A percentile compares a stretch with the other conserved stretches of the same genome.
Conservation (phyloP, 164 flowering plant species). For the Vitis rotundifolia region DNA sequence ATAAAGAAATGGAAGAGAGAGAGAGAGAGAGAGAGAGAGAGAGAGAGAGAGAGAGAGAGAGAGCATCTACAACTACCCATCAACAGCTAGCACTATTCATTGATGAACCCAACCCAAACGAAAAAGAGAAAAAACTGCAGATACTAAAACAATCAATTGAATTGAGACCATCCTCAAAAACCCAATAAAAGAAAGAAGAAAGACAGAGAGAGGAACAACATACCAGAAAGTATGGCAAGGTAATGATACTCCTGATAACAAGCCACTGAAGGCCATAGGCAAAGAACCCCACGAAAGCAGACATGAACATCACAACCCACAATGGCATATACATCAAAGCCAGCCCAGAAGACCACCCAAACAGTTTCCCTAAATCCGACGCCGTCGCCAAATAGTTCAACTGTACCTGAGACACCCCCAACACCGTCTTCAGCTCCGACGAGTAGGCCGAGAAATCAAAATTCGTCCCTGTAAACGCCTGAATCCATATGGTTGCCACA, state of each 20-base stretch:
- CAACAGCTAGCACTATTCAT: too few relatives aligned
- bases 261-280: constrained; percentile 95
- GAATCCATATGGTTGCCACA: constrained; percentile 90
- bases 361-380: constrained; percentile 83
- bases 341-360: constrained; percentile 96
- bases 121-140: neutral
- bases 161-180: too few relatives aligned
- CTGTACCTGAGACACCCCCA: constrained; percentile 82
- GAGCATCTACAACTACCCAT: too few relatives aligned
- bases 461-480: constrained; percentile 96
- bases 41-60: too few relatives aligned
- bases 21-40: neutral
- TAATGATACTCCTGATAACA: constrained; percentile 46
- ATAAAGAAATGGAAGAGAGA: neutral
- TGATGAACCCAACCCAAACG: neutral
- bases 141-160: too few relatives aligned
- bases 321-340: constrained; percentile 69
- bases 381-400: constrained; percentile 88
- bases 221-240: constrained; percentile 81
- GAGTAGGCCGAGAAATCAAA: constrained; percentile 95
- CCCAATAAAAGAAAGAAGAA: neutral
- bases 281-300: constrained; percentile 73
- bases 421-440: constrained; percentile 62
- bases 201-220: constrained; percentile 10
- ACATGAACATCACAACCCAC: constrained; percentile 62